Conservation (phyloP, 202 grass and related monocot genomes). For the Sporobolus alterniflorus region DNA sequence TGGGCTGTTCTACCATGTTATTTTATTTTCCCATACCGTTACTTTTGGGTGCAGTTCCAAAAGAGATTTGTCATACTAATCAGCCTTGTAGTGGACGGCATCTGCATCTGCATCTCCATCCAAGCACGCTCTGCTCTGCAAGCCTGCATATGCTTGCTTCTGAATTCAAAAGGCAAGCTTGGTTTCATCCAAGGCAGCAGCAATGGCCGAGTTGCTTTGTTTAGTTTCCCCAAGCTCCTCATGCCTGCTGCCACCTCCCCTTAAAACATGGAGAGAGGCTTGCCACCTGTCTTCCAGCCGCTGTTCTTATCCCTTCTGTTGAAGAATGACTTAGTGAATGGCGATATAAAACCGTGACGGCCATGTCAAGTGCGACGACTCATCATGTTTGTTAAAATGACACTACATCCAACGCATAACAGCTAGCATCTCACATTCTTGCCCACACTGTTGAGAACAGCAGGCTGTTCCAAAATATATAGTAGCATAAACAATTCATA, state of each 20-base stretch:
- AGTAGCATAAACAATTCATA: no score
- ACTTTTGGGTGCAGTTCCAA: slow-evolving; percentile 23
- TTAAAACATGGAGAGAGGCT: not conserved
- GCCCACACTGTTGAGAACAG: not conserved
- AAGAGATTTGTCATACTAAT: slow-evolving; percentile 32
- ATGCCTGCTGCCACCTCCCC: slow-evolving; percentile 15
- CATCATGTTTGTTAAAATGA: not conserved
- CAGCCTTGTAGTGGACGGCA: slow-evolving; percentile 7
- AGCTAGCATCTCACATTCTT: not conserved
- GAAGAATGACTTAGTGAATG: not conserved
- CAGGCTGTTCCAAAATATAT: not conserved
- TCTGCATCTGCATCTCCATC: not conserved
- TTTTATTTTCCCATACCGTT: not conserved
- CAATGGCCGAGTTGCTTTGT: slow-evolving; percentile 19
- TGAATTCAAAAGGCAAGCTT: slow-evolving; percentile 39
- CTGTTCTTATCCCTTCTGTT: slow-evolving; percentile 30
- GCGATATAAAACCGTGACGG: slow-evolving; percentile 2
- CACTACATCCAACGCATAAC: not conserved
- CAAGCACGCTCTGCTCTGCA: slow-evolving; percentile 19
- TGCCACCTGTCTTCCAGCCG: not conserved
- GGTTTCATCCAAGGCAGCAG: slow-evolving; percentile 42
- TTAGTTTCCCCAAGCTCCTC: slow-evolving; percentile 32
- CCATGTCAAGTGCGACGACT: slow-evolving; percentile 25
- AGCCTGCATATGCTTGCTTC: slow-evolving; percentile 40
- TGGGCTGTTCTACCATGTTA: no score